Base-by-base conservation (phyloP, 805 yeast species). In the Starmerella tilneyi region DNA sequence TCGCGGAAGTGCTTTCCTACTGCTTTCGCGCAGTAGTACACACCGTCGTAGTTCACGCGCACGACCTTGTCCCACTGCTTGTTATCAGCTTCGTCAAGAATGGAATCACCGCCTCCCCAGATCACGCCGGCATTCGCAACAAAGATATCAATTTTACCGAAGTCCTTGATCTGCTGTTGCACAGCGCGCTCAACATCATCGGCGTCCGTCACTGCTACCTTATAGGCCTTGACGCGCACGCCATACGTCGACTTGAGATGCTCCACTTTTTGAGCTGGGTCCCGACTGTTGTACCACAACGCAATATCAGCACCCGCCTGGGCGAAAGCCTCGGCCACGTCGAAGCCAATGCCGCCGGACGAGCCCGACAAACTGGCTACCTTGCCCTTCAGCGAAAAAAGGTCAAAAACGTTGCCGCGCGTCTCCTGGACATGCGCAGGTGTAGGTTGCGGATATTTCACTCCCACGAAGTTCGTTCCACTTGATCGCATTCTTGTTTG, bases 41-140 rank as follows among this genome's bases (percentile, higher is more conserved):
- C 84, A 9, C 92, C 86, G 59, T 82, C 79, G 50, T 85, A 67
- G 60, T 86, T 92, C 46, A 84, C 74, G 57, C 76, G 74, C 62
- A 84, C 72, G 46, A 85, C 75, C 54, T 75, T 77, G 59, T 72
- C 70, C 89, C 94, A 86, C 56, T 75, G 77, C 44, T 65, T 66
- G 52, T 71, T 71, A 53, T 71, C 71, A 44, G 74, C 74, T 43
- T 63, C 62, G 48, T 67, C 68, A 34, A 72, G 73, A 47, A 75
- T 60, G 45, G 76, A 59, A 19, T 73, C 72, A 17, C 85, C 86
- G 17, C 74, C 70, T 17, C 75, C 71, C 94, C 94, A 84, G n/a
- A 85, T 78, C 36, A 83, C 78, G 36, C 96, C 96, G 13, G 95
- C 95, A 61, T 85, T 85, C 55, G 94, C 94, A 33, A 85, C 92